These are phyloP conservation scores for Yueomyces sinensis DNA, from an alignment of 805 yeast genomes.

Conservation along the genomic window DNA sequence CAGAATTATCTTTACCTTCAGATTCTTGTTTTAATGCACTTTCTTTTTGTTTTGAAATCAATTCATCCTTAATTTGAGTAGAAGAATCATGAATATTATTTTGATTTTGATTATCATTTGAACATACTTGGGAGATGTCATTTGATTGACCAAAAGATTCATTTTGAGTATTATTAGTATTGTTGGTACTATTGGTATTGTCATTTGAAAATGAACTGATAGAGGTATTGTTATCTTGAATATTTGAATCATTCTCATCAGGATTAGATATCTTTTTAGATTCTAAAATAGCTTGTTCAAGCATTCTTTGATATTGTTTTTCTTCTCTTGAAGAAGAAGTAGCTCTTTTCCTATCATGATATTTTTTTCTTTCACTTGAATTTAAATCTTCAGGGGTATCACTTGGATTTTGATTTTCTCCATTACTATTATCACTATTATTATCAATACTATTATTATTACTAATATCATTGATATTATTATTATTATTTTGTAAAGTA, in stretches of 20 bases:
- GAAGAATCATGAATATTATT: not conserved
- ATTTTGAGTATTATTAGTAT: conserved; percentile 5
- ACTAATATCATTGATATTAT: not conserved
- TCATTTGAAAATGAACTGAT: conserved; percentile 3
- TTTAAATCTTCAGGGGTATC: conserved; percentile 10
- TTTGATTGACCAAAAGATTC: not conserved
- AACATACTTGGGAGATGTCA: not conserved
- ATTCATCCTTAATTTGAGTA: too few relatives aligned
- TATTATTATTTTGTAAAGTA: not conserved
- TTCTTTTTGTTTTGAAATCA: too few relatives aligned
- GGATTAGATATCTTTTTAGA: conserved; percentile 26
- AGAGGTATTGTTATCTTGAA: not conserved
- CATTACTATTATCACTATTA: not conserved
- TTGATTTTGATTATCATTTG: not conserved
- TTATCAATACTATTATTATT: not conserved
- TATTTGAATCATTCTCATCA: conserved; percentile 1
- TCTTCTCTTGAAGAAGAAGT: conserved; percentile 30
- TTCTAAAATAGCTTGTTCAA: conserved; percentile 29
- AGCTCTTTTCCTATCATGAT: conserved; percentile 25
- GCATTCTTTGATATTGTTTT: conserved; percentile 30
- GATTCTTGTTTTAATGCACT: not conserved
- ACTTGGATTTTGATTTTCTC: not conserved
- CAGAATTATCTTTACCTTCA: not conserved
- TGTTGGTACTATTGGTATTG: conserved; percentile 8
- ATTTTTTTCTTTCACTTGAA: conserved; percentile 7